Percentiles rank a stretch among this genome's conserved stretches.
These are phyloP conservation scores for Poronia punctata DNA, from an alignment of 495 filamentous ascomycete species.

Conservation along the genomic window DNA sequence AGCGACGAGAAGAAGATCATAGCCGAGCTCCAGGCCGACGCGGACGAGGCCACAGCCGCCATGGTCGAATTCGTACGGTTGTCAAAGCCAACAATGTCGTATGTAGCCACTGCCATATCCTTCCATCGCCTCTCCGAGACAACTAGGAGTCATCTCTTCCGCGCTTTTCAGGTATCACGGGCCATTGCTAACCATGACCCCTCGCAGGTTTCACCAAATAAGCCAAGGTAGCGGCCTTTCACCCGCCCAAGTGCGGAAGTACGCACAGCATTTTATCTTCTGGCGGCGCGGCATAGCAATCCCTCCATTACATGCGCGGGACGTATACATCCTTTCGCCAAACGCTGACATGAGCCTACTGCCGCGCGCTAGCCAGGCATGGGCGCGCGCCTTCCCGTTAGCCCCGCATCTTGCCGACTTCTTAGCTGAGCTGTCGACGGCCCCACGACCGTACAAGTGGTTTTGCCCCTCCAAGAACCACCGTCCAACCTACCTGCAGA, in stretches of 20 bases:
- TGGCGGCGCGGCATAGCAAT: constrained; percentile 91
- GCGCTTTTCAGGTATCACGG: neutral
- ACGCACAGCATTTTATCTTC: constrained; percentile 87
- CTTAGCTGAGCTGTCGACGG: constrained; percentile 65
- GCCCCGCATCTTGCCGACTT: constrained; percentile 78
- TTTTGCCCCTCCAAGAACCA: constrained; percentile 87
- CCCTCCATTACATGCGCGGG: constrained; percentile 78
- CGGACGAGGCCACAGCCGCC: constrained; percentile 60
- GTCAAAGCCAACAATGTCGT: constrained; percentile 77
- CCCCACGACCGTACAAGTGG: constrained; percentile 68
- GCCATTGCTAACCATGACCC: neutral
- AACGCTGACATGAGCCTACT: constrained; percentile 78
- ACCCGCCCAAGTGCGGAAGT: constrained; percentile 69
- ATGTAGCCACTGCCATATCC: constrained; percentile 20
- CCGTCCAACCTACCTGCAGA: constrained; percentile 76
- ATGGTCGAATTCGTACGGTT: constrained; percentile 78
- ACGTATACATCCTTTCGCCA: constrained; percentile 90
- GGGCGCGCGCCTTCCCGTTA: constrained; percentile 68
- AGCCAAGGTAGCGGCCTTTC: constrained; percentile 65
- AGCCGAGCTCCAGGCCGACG: constrained; percentile 72
- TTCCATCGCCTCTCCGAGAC: too few species aligned
- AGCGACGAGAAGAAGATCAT: constrained; percentile 78
- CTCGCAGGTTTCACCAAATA: constrained; percentile 70
- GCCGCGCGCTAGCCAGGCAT: constrained; percentile 61
- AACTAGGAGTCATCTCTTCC: constrained; percentile 11